Evolutionary conservation across 108 stramenopile species (phyloP).

Genomic region (Nannochloropsis gaditana): DNA sequence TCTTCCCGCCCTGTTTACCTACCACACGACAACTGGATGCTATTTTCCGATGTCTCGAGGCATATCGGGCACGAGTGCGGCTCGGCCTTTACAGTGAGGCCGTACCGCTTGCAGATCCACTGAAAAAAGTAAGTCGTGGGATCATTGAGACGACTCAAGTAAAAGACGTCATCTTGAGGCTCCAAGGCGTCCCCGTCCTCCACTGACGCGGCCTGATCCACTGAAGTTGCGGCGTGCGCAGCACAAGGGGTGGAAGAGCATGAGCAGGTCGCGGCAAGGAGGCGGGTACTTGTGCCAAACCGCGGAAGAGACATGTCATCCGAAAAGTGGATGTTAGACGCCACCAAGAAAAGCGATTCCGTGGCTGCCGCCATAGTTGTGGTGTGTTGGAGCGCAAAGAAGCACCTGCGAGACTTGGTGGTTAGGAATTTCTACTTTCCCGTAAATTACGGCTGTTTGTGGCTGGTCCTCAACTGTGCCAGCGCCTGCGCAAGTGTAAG

Average conservation of each 20-base stretch:
- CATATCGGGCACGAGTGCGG: background rate
- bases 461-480: too few species aligned
- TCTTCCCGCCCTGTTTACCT: background rate
- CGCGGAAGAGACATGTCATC: background rate
- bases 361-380: background rate
- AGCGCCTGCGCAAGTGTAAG: too few species aligned
- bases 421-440: too few species aligned
- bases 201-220: background rate
- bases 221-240: background rate
- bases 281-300: background rate
- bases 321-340: background rate
- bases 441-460: too few species aligned
- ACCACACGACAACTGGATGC: constrained; percentile 5
- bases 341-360: background rate
- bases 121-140: constrained; percentile 1
- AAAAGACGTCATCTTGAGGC: background rate
- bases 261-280: background rate
- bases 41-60: background rate
- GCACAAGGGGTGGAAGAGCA: background rate
- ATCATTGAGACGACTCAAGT: background rate
- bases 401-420: too few species aligned
- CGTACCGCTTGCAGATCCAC: background rate
- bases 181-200: background rate
- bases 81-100: background rate
- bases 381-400: background rate